Conservation (phyloP, 2,329 filamentous ascomycete genomes). For the Byssochlamys sp. region DNA sequence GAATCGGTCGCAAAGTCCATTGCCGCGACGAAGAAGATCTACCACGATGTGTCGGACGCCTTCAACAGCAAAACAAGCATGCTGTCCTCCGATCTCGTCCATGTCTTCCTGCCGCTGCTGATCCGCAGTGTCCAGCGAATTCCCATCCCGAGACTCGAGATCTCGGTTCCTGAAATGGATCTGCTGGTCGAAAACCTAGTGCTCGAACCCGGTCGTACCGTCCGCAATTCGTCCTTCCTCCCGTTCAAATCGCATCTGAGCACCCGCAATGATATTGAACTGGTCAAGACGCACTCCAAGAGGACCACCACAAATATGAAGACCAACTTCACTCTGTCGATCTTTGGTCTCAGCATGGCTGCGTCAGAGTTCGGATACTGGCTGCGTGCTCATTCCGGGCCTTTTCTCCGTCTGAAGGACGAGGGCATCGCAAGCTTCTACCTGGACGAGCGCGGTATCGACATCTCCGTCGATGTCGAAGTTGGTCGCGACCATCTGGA, state of each 20-base stretch:
- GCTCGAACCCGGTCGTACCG: constrained; percentile 72
- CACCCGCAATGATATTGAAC: constrained; percentile 76
- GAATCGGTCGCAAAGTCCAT: constrained; percentile 60
- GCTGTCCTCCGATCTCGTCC: constrained; percentile 63
- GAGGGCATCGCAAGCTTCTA: constrained; percentile 77
- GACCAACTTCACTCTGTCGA: constrained; percentile 64
- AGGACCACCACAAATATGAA: constrained; percentile 57
- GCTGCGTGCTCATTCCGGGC: constrained; percentile 65
- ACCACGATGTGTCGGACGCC: constrained; percentile 58
- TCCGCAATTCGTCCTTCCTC: constrained; percentile 80
- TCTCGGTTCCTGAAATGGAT: constrained; percentile 73
- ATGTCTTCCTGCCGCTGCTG: constrained; percentile 69
- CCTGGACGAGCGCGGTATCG: constrained; percentile 77
- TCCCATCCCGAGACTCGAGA: constrained; percentile 80
- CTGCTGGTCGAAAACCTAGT: constrained; percentile 83
- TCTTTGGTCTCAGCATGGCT: constrained; percentile 72
- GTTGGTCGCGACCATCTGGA: constrained; percentile 69
- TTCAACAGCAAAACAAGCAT: constrained; percentile 58
- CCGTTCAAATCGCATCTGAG: constrained; percentile 73
- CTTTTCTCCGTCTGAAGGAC: constrained; percentile 62
- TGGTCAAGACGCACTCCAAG: constrained; percentile 64
- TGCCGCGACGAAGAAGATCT: constrained; percentile 57
- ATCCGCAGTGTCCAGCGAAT: constrained; percentile 74
- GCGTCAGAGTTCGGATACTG: constrained; percentile 87
- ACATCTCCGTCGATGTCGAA: constrained; percentile 76